Percentiles rank a stretch among this genome's conserved stretches.
These are phyloP conservation scores for Cryptosporidium sp. DNA, from an alignment of 169 alveolate species.

Conservation along the genomic window DNA sequence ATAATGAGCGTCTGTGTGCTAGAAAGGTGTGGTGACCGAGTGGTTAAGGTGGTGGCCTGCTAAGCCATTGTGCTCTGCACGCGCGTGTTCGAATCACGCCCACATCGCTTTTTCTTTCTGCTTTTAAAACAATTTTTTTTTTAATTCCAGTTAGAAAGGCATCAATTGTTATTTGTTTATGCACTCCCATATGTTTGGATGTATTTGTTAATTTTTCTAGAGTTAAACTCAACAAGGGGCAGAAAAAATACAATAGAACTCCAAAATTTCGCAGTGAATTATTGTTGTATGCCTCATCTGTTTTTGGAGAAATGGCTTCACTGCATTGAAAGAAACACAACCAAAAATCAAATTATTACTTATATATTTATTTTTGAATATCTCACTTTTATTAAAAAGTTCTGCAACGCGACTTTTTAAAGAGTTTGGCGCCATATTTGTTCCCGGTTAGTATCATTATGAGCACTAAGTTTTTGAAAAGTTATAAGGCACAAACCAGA, in stretches of 20 bases:
- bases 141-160: no score
- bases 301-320: no score
- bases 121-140: no score
- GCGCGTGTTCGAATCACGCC: constrained; percentile 79
- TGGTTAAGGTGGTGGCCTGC: constrained; percentile 80
- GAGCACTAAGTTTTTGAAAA: neutral
- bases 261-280: neutral
- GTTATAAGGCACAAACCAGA: neutral
- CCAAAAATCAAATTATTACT: neutral
- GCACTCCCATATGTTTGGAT: no score
- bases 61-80: constrained; percentile 78
- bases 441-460: neutral
- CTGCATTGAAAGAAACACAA: no score
- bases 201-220: no score
- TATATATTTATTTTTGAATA: no score
- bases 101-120: constrained; percentile 55
- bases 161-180: no score
- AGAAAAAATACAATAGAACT: neutral
- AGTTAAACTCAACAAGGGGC: neutral
- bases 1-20: neutral
- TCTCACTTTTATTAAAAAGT: no score
- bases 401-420: neutral
- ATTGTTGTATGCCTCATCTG: neutral
- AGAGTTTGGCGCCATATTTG: neutral
- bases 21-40: constrained; percentile 77